Percentiles rank a stretch among this genome's conserved stretches.
phyloP scores from a whole-genome alignment of 768 basidiomycete species.

The Phaeolepiota aurea region DNA sequence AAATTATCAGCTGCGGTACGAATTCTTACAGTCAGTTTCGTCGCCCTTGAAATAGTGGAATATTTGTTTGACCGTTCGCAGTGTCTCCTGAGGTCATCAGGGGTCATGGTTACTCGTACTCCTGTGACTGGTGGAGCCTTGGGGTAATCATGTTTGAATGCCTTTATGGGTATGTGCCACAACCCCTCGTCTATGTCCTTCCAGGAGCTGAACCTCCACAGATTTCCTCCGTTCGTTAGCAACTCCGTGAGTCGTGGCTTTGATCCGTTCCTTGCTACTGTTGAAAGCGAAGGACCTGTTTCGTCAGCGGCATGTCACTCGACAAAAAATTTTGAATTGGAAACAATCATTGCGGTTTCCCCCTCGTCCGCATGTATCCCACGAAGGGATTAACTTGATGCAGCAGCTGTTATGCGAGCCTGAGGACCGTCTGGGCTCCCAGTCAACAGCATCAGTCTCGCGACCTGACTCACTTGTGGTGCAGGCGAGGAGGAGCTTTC shows the following conservation, averaged over 20 bases:
- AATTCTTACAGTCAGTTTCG: constrained; percentile 73
- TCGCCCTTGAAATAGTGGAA: constrained; percentile 12
- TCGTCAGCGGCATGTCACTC: constrained; percentile 78
- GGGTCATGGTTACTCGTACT: constrained; percentile 88
- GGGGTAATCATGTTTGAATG: constrained; percentile 97
- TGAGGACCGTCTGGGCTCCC: constrained; percentile 86
- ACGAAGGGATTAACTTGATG: constrained; percentile 84
- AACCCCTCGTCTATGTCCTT: constrained; percentile 5
- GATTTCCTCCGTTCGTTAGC: constrained; percentile 94
- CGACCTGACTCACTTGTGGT: constrained; percentile 74
- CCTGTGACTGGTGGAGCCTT: constrained; percentile 98
- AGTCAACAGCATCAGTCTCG: constrained; percentile 54
- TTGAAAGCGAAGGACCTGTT: too few relatives aligned
- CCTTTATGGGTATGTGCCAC: constrained; percentile 68
- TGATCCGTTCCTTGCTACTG: neutral
- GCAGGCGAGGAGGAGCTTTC: constrained; percentile 68
- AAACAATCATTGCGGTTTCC: constrained; percentile 85
- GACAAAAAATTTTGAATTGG: constrained; percentile 98
- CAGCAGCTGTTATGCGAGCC: constrained; percentile 88
- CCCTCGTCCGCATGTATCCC: constrained; percentile 70
- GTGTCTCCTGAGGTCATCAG: constrained; percentile 90
- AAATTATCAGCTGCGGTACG: constrained; percentile 59
- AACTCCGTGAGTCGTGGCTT: constrained; percentile 59
- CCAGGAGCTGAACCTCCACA: constrained; percentile 18
- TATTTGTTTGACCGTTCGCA: constrained; percentile 22